phyloP scores from a whole-genome alignment of 2,329 filamentous ascomycete genomes.

The Aspergillus pseudonomiae region DNA sequence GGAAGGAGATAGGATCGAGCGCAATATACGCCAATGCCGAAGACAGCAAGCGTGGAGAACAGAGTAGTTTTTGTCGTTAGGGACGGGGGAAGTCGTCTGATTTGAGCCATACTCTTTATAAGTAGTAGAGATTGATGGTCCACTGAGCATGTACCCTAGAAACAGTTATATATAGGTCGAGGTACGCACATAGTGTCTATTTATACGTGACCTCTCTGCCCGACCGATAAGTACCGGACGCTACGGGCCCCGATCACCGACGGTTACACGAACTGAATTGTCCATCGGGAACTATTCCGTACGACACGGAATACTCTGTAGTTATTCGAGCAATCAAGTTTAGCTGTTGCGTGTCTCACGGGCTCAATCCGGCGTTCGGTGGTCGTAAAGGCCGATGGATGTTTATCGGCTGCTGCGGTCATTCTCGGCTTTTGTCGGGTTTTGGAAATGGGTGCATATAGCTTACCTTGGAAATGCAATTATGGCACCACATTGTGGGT shows the following conservation, averaged over 20 bases:
- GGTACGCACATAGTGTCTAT: background rate
- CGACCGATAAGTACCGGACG: background rate
- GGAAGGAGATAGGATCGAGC: background rate
- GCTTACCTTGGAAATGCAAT: background rate
- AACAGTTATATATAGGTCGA: no score
- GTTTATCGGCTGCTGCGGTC: background rate
- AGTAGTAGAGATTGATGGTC: no score
- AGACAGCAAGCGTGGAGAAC: background rate
- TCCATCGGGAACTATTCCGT: background rate
- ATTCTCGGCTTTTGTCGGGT: slow-evolving; percentile 2
- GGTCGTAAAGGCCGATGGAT: background rate
- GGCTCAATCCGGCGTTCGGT: background rate
- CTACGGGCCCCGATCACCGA: background rate
- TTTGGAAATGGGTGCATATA: background rate
- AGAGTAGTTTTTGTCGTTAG: background rate
- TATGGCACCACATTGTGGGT: background rate
- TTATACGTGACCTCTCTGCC: background rate
- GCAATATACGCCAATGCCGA: background rate
- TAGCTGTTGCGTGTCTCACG: background rate
- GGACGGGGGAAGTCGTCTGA: background rate
- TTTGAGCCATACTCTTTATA: background rate
- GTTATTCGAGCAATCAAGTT: background rate
- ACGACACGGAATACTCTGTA: no score
- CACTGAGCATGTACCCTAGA: background rate
- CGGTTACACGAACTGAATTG: background rate